A percentile compares a stretch with the other conserved stretches of the same genome.
These are phyloP conservation scores for Nadsonia starkeyi-henricii DNA, from an alignment of 1,139 yeast genomes.

Conservation along the genomic window DNA sequence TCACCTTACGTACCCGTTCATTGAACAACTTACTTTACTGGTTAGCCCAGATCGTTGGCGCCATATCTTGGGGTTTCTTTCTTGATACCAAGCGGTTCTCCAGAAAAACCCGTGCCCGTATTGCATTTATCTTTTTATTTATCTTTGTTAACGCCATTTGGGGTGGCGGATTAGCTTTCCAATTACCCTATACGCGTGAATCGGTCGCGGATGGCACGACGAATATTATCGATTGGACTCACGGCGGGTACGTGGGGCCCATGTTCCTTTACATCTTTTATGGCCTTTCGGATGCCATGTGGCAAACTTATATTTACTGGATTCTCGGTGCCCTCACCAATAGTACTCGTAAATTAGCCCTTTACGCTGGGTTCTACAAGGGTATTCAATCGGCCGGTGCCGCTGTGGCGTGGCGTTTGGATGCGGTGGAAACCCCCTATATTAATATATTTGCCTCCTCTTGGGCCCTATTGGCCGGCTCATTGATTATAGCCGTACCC, in stretches of 20 bases:
- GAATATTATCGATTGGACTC: conserved; percentile 30
- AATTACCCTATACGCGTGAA: conserved; percentile 31
- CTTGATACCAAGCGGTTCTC: conserved; percentile 32
- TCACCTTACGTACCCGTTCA: conserved; percentile 46
- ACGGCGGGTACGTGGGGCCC: conserved; percentile 37
- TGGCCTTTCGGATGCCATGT: conserved; percentile 44
- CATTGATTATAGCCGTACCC: conserved; percentile 32
- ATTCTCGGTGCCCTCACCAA: conserved; percentile 44
- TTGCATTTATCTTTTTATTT: conserved; percentile 34
- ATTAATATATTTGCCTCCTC: conserved; percentile 36
- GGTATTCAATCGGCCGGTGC: conserved; percentile 53
- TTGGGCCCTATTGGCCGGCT: conserved; percentile 43
- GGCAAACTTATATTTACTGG: conserved; percentile 46
- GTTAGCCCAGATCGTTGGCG: conserved; percentile 48
- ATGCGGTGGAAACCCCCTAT: conserved; percentile 31
- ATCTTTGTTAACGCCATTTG: conserved; percentile 36
- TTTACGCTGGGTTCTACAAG: conserved; percentile 50
- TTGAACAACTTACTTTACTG: conserved; percentile 47
- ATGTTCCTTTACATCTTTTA: conserved; percentile 48
- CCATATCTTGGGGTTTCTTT: conserved; percentile 33
- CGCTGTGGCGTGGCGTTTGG: conserved; percentile 48
- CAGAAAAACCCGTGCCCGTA: conserved; percentile 34
- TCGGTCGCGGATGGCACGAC: conserved; percentile 15
- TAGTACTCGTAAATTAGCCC: conserved; percentile 40
- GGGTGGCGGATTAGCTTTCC: conserved; percentile 51